Conservation (phyloP, 345 rosid species). For the Eucalyptus albens region DNA sequence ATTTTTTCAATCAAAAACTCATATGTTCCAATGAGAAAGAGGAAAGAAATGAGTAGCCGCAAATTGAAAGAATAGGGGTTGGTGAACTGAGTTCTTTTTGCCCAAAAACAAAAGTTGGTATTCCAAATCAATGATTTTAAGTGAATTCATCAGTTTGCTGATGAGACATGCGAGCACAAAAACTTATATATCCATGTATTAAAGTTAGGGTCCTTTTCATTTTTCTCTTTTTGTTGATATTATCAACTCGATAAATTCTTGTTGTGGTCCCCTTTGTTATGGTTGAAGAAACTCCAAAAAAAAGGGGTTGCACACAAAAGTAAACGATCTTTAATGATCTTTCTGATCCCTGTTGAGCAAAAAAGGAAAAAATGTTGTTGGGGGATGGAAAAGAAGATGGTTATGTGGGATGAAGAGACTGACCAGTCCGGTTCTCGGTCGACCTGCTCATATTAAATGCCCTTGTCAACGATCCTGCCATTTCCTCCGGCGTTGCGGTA, state of each 20-base stretch:
- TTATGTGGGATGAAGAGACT: neutral
- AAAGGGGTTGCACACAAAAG: no score
- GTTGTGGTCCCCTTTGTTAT: neutral
- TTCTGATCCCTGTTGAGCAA: neutral
- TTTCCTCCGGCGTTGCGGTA: constrained; percentile 47
- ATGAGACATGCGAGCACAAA: neutral
- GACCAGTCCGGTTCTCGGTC: constrained; percentile 56
- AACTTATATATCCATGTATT: neutral
- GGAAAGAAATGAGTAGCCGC: no score
- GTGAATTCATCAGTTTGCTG: neutral
- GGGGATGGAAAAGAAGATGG: neutral
- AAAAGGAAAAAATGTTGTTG: neutral
- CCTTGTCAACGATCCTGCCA: constrained; percentile 46
- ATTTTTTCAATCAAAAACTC: no score
- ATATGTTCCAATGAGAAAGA: no score
- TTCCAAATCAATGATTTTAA: no score
- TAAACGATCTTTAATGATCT: neutral
- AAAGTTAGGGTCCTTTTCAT: neutral
- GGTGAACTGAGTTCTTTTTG: no score
- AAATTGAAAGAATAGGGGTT: no score
- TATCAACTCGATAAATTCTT: neutral
- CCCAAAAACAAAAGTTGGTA: no score
- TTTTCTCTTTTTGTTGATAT: neutral
- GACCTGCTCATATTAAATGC: constrained; percentile 65
- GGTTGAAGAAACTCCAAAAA: neutral